Base-by-base conservation (phyloP, 1,284 basidiomycete species). In the Phlebopus sp. region DNA sequence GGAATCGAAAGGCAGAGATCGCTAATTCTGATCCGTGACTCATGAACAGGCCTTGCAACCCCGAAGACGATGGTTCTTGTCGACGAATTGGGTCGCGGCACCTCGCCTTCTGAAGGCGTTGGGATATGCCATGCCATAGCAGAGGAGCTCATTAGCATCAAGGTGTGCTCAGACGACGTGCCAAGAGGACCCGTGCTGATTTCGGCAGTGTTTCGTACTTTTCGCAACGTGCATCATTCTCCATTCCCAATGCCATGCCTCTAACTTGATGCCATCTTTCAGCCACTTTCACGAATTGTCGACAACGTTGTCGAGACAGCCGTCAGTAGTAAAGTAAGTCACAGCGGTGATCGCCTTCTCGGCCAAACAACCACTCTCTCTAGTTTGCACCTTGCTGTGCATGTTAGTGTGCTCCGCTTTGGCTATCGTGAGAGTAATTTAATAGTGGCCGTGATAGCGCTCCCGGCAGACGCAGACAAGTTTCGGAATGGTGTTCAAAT, bases 71-170 rank as follows among this genome's bases (percentile, higher is more conserved):
- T 98, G 10, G 75, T 98, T 1, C 67, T 98, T 1, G 80, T 98
- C 23, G 96, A 99, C 63, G 96, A 98, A 66, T 78, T 97, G 11
- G 89, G 92, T 0, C 76, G 92, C 30, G 93, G 92, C 3, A 97
- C 95, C 0, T 86, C 91, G 3, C 84, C 92, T 0, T 70, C 76
- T 37, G 93, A 97, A 62, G 94, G 96, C 0, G 70, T 92, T 11
- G 96, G 92, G 1, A 86, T 98, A 40, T 86, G 91, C 0, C 90
- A 96, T 67, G 94, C 96, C 0, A 90, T 98, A 49, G 90, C 92
- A 1, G 95, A 98, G 64, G 82, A 81, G 36, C 75, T 98, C 47
- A 85, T 97, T 55, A 71, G 72, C 37, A 68, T 77, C 35, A 88
- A 87, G 72, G 93, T 87, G 39, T 27, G 70, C 52, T 17, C 45